Evolutionary conservation across 1,284 basidiomycete species (phyloP), one percentile per base, ranked within the genome.

Genomic region (Austroboletus niveus): DNA sequence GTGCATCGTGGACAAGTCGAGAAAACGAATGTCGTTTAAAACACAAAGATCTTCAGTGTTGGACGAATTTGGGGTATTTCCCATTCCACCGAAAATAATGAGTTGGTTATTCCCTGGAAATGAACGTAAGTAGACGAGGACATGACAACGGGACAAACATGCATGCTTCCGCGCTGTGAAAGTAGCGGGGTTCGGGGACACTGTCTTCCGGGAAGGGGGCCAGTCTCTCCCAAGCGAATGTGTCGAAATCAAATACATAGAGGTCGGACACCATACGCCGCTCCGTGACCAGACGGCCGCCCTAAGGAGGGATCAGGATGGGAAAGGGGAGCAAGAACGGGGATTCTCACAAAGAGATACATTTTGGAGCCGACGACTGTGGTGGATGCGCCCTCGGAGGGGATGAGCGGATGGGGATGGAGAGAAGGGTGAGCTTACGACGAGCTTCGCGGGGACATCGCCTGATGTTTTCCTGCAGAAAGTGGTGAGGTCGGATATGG

Each of bases 61-160:
- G 29, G 76, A 70, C 0, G 84, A 80, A 52, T 84, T 80, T 1
- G 82, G 79, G 55, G 82, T 77, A 66, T 89, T 87, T 56, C 88
- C 89, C 92, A 97, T 96, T 17, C 94, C 94, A 24, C 94, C 94
- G 64, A 96, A 96, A 49, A 95, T 78, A 52, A 97, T 85, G 47
- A 98, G 77, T 63, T 91, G 85, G 68, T 89, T 85, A 63, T 89
- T 84, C 91, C 90, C 90, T 92, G 61, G 8, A 45, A 45, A 52
- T 10, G 52, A 14, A 32, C 32, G 52, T 59, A 47, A 68, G 48
- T 8, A 34, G 31, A 60, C 42, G 51, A 47, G 44, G 14, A 7
- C n/a, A 30, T 46, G 9, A 14, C 34, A 42, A 20, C 44, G 39
- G 8, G 8, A 2, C 17, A n/a, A 10, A 80, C 83, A 68, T 70